These are phyloP conservation scores for Linnemannia exigua DNA, from an alignment of 192 early-diverging fungal species.

Conservation along the genomic window DNA sequence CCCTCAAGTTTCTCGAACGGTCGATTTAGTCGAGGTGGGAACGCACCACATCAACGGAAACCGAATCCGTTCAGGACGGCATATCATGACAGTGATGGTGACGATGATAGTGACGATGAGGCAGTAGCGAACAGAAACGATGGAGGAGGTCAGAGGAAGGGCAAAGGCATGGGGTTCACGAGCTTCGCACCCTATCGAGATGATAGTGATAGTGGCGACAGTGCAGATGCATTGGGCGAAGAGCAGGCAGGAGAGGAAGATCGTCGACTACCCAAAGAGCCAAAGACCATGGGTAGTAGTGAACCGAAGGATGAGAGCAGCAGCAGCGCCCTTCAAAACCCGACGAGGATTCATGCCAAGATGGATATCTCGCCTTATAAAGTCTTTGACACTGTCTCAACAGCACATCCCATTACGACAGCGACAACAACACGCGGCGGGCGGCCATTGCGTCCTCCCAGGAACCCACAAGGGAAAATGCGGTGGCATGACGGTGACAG, in stretches of 20 bases:
- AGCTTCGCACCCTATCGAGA: conserved; percentile 22
- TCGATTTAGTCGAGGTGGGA: conserved; percentile 20
- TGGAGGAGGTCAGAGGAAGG: not conserved
- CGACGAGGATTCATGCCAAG: conserved; percentile 15
- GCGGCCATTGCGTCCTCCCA: conserved; percentile 10
- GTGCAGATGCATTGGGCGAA: not conserved
- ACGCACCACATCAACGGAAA: conserved; percentile 15
- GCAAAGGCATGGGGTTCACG: conserved; percentile 1
- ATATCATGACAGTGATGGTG: conserved; percentile 17
- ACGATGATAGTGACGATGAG: conserved; percentile 5
- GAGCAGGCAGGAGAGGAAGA: not conserved
- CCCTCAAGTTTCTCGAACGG: conserved; percentile 35
- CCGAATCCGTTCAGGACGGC: conserved; percentile 24
- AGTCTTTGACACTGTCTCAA: not conserved
- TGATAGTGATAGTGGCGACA: conserved; percentile 10
- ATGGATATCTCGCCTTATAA: conserved; percentile 12
- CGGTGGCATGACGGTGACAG: conserved; percentile 26
- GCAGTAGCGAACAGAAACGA: not conserved
- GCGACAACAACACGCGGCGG: not conserved
- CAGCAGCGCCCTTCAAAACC: not conserved
- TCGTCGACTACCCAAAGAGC: not conserved
- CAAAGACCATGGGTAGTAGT: not conserved
- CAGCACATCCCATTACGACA: not conserved
- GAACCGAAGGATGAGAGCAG: conserved; percentile 4
- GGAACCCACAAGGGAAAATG: conserved; percentile 34